Percentiles rank a stretch among this genome's conserved stretches.
These are phyloP conservation scores for Candida vaughaniae DNA, from an alignment of 805 yeast species.

Conservation along the genomic window DNA sequence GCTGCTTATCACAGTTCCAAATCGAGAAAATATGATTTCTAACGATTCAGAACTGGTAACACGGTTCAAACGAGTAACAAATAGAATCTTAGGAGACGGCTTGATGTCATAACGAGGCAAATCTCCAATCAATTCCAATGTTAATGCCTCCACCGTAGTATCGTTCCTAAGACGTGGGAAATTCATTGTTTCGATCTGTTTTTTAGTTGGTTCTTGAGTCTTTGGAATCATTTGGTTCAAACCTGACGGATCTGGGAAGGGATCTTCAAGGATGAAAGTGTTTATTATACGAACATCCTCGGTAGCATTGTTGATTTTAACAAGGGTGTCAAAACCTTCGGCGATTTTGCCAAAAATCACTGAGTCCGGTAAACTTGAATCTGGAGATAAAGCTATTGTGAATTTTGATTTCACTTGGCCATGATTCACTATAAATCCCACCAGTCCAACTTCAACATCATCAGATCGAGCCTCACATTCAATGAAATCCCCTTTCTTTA, in stretches of 20 bases:
- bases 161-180: slow-evolving; percentile 18
- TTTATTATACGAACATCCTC: slow-evolving; percentile 47
- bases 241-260: slow-evolving; percentile 39
- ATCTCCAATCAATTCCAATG: slow-evolving; percentile 65
- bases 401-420: slow-evolving; percentile 12
- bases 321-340: slow-evolving; percentile 50
- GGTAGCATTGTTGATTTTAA: slow-evolving; percentile 35
- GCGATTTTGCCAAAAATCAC: slow-evolving; percentile 47
- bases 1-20: slow-evolving; percentile 53
- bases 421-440: slow-evolving; percentile 10
- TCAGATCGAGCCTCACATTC: background rate
- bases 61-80: slow-evolving; percentile 63
- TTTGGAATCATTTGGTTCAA: slow-evolving; percentile 12
- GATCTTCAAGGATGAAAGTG: slow-evolving; percentile 52
- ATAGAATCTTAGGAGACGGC: slow-evolving; percentile 62
- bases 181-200: slow-evolving; percentile 14
- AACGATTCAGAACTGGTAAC: slow-evolving; percentile 59
- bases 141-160: slow-evolving; percentile 54
- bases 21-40: slow-evolving; percentile 55
- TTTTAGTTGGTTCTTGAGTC: slow-evolving; percentile 7
- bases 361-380: background rate
- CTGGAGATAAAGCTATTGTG: slow-evolving; percentile 8
- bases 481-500: background rate
- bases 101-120: slow-evolving; percentile 54
- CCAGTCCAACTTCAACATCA: slow-evolving; percentile 4